Evolutionary conservation across 176 grass and related monocot species (phyloP).

Genomic region (Olyra latifolia): DNA sequence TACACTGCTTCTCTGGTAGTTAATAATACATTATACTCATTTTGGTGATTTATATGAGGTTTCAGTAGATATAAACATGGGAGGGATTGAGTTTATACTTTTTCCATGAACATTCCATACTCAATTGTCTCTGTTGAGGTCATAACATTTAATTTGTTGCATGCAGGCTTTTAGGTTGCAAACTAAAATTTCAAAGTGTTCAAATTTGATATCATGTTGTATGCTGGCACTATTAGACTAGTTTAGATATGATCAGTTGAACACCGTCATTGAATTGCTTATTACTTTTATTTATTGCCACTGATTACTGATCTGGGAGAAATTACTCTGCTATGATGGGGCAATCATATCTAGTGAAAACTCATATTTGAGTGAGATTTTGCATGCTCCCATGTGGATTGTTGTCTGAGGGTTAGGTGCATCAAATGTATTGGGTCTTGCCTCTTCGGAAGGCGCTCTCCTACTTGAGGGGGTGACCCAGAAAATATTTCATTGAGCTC

Average conservation of each 20-base stretch:
- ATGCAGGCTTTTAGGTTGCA: background rate
- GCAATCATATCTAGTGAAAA: background rate
- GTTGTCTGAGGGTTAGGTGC: background rate
- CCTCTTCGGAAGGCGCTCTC: background rate
- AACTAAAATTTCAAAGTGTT: constrained; percentile 5
- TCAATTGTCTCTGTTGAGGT: constrained; percentile 6
- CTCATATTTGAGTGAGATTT: background rate
- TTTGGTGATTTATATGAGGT: constrained; percentile 2
- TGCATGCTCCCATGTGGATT: background rate
- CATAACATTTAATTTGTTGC: background rate
- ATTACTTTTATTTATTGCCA: background rate
- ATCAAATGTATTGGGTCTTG: constrained; percentile 14
- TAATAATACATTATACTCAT: constrained; percentile 11
- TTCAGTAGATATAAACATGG: background rate
- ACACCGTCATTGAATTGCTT: background rate
- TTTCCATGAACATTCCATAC: background rate
- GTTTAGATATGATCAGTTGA: background rate
- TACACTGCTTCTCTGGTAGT: constrained; percentile 26
- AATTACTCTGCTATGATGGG: background rate
- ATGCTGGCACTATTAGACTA: constrained; percentile 7
- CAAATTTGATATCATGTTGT: constrained; percentile 1
- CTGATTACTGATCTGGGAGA: background rate
- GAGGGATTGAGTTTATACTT: background rate
- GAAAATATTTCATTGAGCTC: background rate
- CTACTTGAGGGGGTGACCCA: background rate